Conservation (phyloP, 768 basidiomycete genomes). For the Suillus alpinus region DNA sequence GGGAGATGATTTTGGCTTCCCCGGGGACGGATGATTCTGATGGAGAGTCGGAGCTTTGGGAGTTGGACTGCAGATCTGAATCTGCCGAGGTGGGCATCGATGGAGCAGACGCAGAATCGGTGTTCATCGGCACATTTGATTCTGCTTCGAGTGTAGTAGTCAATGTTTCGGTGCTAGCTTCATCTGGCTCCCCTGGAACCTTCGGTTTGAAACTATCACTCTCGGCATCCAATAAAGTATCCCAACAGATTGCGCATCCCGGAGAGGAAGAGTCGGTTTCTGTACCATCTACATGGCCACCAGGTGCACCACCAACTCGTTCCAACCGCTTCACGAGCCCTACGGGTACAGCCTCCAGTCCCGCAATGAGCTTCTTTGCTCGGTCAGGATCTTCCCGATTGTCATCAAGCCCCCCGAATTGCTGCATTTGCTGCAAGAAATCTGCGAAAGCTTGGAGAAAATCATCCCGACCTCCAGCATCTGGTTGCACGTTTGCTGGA, state of each 20-base stretch:
- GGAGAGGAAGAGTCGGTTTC: conserved; percentile 36
- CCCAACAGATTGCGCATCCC: conserved; percentile 77
- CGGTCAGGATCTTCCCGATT: conserved; percentile 63
- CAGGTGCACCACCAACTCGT: conserved; percentile 39
- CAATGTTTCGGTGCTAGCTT: background rate
- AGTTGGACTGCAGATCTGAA: conserved; percentile 9
- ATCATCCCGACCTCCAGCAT: conserved; percentile 16
- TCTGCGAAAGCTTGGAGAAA: conserved; percentile 24
- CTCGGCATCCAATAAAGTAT: conserved; percentile 50
- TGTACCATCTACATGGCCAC: conserved; percentile 27
- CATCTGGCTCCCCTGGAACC: conserved; percentile 9
- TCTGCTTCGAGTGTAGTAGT: conserved; percentile 3
- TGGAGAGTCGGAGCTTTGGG: conserved; percentile 8
- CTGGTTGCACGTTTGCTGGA: background rate
- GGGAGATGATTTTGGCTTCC: conserved; percentile 52
- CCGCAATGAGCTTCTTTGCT: conserved; percentile 60
- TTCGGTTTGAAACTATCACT: conserved; percentile 32
- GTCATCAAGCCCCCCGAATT: conserved; percentile 27
- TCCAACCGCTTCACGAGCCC: conserved; percentile 68
- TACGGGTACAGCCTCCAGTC: conserved; percentile 61
- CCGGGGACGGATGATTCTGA: conserved; percentile 10
- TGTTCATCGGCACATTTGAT: conserved; percentile 14
- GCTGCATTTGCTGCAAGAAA: conserved; percentile 24
- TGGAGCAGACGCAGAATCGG: conserved; percentile 15
- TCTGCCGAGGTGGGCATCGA: conserved; percentile 6